These are phyloP conservation scores for Grigorovia jiainica DNA, from an alignment of 805 yeast genomes.

Conservation along the genomic window DNA sequence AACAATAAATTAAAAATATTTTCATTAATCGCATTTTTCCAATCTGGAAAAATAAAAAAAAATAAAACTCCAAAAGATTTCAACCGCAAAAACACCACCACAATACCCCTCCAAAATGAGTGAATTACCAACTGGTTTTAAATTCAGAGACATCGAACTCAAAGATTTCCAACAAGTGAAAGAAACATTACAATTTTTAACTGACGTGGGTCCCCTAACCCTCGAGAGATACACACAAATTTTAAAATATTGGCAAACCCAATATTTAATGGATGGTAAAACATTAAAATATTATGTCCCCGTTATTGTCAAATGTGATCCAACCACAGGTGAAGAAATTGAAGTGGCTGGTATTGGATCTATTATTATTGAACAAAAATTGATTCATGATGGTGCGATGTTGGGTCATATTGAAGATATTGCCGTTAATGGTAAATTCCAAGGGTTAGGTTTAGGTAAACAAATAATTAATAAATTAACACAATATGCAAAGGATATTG, in stretches of 20 bases:
- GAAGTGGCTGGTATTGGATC: slow-evolving; percentile 77
- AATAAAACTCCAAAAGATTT: no score
- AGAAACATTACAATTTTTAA: slow-evolving; percentile 55
- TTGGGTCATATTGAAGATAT: slow-evolving; percentile 96
- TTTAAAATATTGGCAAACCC: slow-evolving; percentile 48
- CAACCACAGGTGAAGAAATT: slow-evolving; percentile 31
- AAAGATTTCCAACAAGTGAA: slow-evolving; percentile 55
- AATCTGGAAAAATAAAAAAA: no score
- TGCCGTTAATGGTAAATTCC: slow-evolving; percentile 63
- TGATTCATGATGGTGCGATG: slow-evolving; percentile 73
- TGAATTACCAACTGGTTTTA: slow-evolving; percentile 37
- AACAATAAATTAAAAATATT: no score
- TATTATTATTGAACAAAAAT: slow-evolving; percentile 67
- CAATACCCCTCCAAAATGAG: no score
- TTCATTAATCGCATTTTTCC: no score
- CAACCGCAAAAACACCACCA: no score
- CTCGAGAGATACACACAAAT: slow-evolving; percentile 39
- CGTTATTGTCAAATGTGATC: slow-evolving; percentile 50
- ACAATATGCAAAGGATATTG: slow-evolving; percentile 44
- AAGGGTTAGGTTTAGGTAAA: slow-evolving; percentile 76
- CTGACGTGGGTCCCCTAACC: slow-evolving; percentile 73
- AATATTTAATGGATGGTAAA: slow-evolving; percentile 12
- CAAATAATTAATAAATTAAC: slow-evolving; percentile 54
- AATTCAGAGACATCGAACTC: slow-evolving; percentile 45
- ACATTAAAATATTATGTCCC: slow-evolving; percentile 49